A percentile compares a stretch with the other conserved stretches of the same genome.
phyloP scores from a whole-genome alignment of 1,284 basidiomycete genomes.

The Ceratobasidium sp. region DNA sequence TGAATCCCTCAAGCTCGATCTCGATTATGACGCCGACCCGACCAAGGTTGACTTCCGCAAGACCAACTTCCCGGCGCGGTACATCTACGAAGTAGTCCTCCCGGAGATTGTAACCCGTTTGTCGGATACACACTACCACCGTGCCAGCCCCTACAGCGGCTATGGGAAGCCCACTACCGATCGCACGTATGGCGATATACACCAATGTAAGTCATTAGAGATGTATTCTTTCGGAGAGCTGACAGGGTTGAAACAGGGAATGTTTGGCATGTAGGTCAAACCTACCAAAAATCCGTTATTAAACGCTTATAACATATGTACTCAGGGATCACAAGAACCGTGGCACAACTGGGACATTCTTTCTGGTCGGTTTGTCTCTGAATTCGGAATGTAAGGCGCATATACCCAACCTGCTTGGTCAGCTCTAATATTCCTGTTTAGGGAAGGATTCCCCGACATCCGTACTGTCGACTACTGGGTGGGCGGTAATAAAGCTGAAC shows the following conservation, averaged over 20 bases:
- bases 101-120: conserved; percentile 74
- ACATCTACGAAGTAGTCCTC: conserved; percentile 86
- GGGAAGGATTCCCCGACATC: conserved; percentile 85
- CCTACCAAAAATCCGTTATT: conserved; percentile 1
- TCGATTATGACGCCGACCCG: conserved; percentile 80
- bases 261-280: conserved; percentile 77
- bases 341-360: conserved; percentile 92
- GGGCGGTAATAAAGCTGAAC: conserved; percentile 71
- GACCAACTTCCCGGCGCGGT: conserved; percentile 84
- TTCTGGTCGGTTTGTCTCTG: conserved; percentile 87
- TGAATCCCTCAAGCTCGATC: conserved; percentile 75
- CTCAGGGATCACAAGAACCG: conserved; percentile 75
- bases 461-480: conserved; percentile 88
- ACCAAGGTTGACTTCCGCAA: conserved; percentile 76
- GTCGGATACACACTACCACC: conserved; percentile 81
- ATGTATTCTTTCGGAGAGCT: conserved; percentile 16
- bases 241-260: conserved; percentile 67
- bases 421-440: conserved; percentile 53
- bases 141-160: conserved; percentile 86
- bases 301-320: not conserved
- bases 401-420: not conserved
- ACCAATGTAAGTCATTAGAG: conserved; percentile 71
- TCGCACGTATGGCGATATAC: conserved; percentile 81
- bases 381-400: conserved; percentile 76
- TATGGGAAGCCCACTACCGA: conserved; percentile 79